Conservation (phyloP, 345 rosid genomes). For the Laguncularia racemosa region DNA sequence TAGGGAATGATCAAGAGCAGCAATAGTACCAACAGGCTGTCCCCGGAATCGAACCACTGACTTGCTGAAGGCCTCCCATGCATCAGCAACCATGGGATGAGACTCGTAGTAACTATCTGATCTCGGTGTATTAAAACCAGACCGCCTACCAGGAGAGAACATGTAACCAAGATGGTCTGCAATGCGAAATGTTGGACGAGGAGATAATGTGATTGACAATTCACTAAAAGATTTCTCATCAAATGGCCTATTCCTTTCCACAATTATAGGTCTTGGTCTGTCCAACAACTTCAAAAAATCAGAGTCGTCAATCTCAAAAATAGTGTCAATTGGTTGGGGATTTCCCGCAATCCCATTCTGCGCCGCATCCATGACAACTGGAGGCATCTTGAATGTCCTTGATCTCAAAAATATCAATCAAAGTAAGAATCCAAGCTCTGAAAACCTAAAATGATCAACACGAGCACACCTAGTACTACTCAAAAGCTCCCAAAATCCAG, state of each 20-base stretch:
- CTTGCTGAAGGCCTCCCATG: conserved; percentile 36
- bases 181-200: conserved; percentile 9
- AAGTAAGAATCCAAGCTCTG: too few relatives aligned
- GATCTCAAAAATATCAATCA: too few relatives aligned
- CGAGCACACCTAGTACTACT: too few relatives aligned
- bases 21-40: conserved; percentile 47
- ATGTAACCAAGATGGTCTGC: conserved; percentile 13
- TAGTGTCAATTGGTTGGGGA: conserved; percentile 9
- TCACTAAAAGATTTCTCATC: conserved; percentile 27
- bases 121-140: conserved; percentile 29
- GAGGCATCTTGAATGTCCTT: conserved; percentile 14
- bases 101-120: conserved; percentile 23
- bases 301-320: conserved; percentile 28
- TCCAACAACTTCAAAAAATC: conserved; percentile 21
- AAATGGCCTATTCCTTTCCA: conserved; percentile 27
- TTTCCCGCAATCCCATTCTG: conserved; percentile 16
- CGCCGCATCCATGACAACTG: conserved; percentile 6
- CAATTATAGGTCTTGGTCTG: conserved; percentile 23
- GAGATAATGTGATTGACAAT: conserved; percentile 13
- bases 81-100: conserved; percentile 28
- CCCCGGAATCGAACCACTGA: conserved; percentile 26
- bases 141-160: conserved; percentile 28
- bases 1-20: conserved; percentile 37
- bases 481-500: too few relatives aligned
- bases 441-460: too few relatives aligned